Percentiles rank a stretch among this genome's conserved stretches.
These are phyloP conservation scores for Aspergillus quadricinctus DNA, from an alignment of 2,329 filamentous ascomycete species.

Conservation along the genomic window DNA sequence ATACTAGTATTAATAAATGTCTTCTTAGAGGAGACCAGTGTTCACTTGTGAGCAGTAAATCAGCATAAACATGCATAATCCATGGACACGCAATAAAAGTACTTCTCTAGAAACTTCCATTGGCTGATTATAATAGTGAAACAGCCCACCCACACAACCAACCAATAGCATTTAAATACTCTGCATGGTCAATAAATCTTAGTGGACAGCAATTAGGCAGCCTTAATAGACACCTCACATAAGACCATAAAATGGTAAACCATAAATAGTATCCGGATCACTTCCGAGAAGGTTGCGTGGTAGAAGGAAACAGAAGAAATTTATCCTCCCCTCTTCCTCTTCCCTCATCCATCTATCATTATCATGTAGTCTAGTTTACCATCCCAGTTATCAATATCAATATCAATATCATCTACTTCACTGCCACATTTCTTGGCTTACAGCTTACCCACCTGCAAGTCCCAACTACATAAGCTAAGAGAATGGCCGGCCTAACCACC, in stretches of 20 bases:
- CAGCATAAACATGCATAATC: too few species aligned
- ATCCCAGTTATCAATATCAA: not conserved
- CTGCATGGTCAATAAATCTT: too few species aligned
- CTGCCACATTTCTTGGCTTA: too few species aligned
- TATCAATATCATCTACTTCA: too few species aligned
- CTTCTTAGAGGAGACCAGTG: too few species aligned
- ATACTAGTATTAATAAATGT: too few species aligned
- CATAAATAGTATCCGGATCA: not conserved
- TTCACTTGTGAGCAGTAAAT: not conserved
- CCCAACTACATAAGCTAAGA: too few species aligned
- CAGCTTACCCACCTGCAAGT: not conserved
- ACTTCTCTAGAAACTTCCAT: not conserved
- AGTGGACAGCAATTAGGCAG: too few species aligned
- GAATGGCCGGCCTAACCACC: constrained; percentile 18
- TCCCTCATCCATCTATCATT: not conserved
- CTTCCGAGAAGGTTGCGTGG: not conserved
- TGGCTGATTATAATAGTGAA: too few species aligned
- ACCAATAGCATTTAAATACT: not conserved
- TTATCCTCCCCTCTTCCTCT: not conserved
- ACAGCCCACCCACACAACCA: not conserved
- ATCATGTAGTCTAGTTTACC: not conserved
- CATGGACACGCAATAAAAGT: too few species aligned
- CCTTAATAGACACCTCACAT: too few species aligned
- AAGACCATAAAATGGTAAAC: too few species aligned
- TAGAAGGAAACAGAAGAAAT: not conserved